phyloP scores from a whole-genome alignment of 129 eudicot genomes.

The Tanacetum coccineum region DNA sequence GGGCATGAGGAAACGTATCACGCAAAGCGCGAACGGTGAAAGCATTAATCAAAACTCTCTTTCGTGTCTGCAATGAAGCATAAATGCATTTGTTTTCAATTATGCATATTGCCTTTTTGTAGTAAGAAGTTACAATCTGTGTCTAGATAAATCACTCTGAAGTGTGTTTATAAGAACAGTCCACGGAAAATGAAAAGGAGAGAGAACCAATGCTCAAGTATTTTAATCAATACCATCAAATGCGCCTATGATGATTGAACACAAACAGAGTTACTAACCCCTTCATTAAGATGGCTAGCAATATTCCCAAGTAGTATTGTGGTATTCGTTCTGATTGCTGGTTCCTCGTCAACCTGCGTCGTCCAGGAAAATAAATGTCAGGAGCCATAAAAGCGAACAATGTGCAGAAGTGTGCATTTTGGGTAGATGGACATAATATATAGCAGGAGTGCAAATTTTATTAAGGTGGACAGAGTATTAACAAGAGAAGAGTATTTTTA shows the following conservation, averaged over 20 bases:
- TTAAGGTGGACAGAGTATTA: neutral
- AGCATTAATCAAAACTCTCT: conserved; percentile 94
- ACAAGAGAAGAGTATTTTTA: conserved; percentile 24
- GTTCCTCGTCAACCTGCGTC: conserved; percentile 90
- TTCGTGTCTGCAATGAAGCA: conserved; percentile 65
- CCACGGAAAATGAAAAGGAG: too few relatives aligned
- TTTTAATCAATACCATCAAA: neutral
- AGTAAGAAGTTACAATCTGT: conserved; percentile 18
- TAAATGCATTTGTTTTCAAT: conserved; percentile 17
- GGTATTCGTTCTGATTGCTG: conserved; percentile 96
- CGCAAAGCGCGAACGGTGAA: conserved; percentile 97
- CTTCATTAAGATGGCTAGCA: conserved; percentile 91
- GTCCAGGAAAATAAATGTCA: neutral
- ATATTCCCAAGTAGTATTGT: conserved; percentile 95
- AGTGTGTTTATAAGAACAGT: conserved; percentile 5
- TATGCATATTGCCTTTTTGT: neutral
- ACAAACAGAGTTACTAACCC: conserved; percentile 53
- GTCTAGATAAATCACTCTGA: conserved; percentile 12
- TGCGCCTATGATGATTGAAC: conserved; percentile 2
- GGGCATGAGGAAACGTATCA: conserved; percentile 92
- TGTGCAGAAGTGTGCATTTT: neutral
- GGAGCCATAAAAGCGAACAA: conserved; percentile 2
- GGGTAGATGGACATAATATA: conserved; percentile 8
- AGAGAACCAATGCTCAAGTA: too few relatives aligned
- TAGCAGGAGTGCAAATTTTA: conserved; percentile 13